Evolutionary conservation across 1,284 basidiomycete genomes (phyloP).

Genomic region (Chalciporus piperatoides): DNA sequence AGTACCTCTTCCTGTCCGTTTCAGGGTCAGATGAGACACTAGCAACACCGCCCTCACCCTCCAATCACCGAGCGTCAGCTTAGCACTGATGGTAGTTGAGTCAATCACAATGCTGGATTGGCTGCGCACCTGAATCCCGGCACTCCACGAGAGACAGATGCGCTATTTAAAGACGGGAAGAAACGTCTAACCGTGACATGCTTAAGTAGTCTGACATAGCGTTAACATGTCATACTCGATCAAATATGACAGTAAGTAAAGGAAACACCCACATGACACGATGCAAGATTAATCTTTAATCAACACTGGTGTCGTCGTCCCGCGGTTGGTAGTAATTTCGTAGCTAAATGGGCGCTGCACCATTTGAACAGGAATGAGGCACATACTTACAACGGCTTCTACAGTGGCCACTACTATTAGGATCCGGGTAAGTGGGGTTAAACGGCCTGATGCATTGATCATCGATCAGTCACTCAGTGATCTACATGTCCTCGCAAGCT

Average conservation of each 20-base stretch:
- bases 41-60: background rate
- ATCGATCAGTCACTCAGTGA: no score
- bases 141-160: no score
- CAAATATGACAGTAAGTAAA: no score
- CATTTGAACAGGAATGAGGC: background rate
- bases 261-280: no score
- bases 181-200: no score
- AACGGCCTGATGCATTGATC: no score
- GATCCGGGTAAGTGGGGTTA: background rate
- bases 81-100: background rate
- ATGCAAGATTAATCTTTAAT: no score
- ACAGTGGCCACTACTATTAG: background rate
- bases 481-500: background rate
- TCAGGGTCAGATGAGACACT: background rate
- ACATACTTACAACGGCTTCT: background rate
- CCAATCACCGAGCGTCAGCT: background rate
- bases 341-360: background rate
- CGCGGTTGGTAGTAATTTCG: no score
- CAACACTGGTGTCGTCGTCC: no score
- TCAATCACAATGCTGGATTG: background rate
- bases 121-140: background rate
- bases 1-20: background rate
- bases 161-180: no score
- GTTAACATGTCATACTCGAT: no score
- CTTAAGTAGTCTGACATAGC: no score